Evolutionary conservation across 176 grass and related monocot genomes (phyloP).

Genomic region (Cocos nucifera): DNA sequence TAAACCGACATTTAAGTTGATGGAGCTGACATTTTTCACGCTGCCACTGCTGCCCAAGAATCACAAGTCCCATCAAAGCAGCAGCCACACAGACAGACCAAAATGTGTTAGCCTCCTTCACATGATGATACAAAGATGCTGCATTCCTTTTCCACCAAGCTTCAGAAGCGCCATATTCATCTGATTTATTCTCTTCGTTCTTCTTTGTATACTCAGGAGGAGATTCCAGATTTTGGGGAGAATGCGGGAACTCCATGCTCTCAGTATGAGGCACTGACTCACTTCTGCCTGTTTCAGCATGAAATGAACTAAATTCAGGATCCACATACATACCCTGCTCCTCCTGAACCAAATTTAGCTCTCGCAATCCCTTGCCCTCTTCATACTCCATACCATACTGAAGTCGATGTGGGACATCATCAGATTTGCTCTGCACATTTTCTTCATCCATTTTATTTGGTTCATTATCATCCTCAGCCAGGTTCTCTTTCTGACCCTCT

Average conservation of each 20-base stretch:
- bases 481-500: constrained; percentile 23
- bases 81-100: constrained; percentile 80
- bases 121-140: constrained; percentile 62
- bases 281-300: neutral
- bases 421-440: constrained; percentile 7
- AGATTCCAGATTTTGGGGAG: constrained; percentile 19
- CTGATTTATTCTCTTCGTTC: constrained; percentile 1
- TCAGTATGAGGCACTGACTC: too few relatives aligned
- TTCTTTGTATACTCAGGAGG: neutral
- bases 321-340: constrained; percentile 14
- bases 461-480: constrained; percentile 23
- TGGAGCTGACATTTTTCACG: constrained; percentile 58
- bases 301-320: constrained; percentile 12
- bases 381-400: constrained; percentile 30
- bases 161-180: constrained; percentile 11
- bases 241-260: constrained; percentile 10
- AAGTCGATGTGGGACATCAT: constrained; percentile 20
- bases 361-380: constrained; percentile 20
- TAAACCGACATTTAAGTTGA: constrained; percentile 41
- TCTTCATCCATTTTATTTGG: constrained; percentile 6
- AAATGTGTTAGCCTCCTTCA: constrained; percentile 60
- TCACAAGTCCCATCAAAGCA: constrained; percentile 69
- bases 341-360: neutral
- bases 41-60: constrained; percentile 75
- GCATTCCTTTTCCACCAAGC: constrained; percentile 68